A percentile compares a stretch with the other conserved stretches of the same genome.
Conservation (phyloP, 768 basidiomycete species). For the Phlebiopsis gigantea region DNA sequence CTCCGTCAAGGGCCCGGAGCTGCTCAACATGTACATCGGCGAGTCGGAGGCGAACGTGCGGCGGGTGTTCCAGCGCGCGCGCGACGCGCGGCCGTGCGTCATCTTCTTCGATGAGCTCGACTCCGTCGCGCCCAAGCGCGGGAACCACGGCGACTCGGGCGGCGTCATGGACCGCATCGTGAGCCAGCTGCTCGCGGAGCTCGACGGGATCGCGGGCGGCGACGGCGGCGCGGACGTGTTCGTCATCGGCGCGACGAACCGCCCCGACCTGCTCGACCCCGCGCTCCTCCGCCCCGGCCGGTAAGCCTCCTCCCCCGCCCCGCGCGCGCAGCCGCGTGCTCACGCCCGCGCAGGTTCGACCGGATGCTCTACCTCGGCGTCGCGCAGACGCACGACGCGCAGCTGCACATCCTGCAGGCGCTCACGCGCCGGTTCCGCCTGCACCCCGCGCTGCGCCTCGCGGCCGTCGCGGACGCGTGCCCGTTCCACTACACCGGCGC, state of each 20-base stretch:
- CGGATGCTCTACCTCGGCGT: conserved; percentile 94
- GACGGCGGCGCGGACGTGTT: conserved; percentile 69
- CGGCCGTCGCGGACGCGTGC: conserved; percentile 61
- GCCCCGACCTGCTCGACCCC: conserved; percentile 87
- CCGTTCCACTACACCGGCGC: conserved; percentile 96
- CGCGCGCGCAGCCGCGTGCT: background rate
- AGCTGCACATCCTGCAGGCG: conserved; percentile 82
- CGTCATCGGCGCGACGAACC: conserved; percentile 93
- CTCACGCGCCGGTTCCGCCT: conserved; percentile 90
- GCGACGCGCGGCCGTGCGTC: conserved; percentile 90
- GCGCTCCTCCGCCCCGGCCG: conserved; percentile 86
- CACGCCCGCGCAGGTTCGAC: conserved; percentile 67
- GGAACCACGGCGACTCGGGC: conserved; percentile 93
- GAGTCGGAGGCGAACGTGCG: conserved; percentile 98
- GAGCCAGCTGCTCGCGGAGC: conserved; percentile 87
- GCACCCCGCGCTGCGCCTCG: conserved; percentile 59
- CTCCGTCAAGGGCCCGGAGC: conserved; percentile 94
- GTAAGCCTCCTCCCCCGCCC: conserved; percentile 32
- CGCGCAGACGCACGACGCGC: conserved; percentile 80
- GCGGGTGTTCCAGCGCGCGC: conserved; percentile 82
- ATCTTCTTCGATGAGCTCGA: conserved; percentile 98
- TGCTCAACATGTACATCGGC: conserved; percentile 98
- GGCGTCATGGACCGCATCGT: conserved; percentile 99
- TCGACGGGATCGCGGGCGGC: conserved; percentile 81
- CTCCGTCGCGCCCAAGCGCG: conserved; percentile 90